phyloP scores from a whole-genome alignment of 768 basidiomycete genomes.

The Cyclocybe cylindracea region DNA sequence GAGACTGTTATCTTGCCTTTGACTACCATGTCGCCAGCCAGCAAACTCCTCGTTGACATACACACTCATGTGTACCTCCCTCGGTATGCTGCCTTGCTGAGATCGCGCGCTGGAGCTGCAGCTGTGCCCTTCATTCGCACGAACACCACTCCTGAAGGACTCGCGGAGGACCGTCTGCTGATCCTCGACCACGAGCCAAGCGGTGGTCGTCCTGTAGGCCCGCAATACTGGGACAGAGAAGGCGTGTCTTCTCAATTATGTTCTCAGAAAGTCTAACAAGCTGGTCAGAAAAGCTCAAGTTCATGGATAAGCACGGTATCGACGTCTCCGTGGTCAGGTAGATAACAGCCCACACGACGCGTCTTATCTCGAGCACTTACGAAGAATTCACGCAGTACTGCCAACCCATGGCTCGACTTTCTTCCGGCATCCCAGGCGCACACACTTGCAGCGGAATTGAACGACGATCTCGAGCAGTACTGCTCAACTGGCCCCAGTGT shows the following conservation, averaged over 20 bases:
- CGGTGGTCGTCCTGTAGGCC: constrained; percentile 77
- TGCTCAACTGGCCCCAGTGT: constrained; percentile 65
- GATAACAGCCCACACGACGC: neutral
- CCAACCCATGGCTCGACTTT: constrained; percentile 94
- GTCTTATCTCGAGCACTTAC: constrained; percentile 1
- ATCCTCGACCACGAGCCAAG: constrained; percentile 82
- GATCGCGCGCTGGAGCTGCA: constrained; percentile 44
- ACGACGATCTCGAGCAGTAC: constrained; percentile 76
- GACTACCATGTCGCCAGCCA: constrained; percentile 20
- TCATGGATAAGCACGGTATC: constrained; percentile 85
- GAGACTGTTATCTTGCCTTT: neutral
- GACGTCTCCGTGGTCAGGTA: constrained; percentile 80
- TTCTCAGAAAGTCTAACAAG: neutral
- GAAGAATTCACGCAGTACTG: constrained; percentile 50
- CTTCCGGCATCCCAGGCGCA: constrained; percentile 68
- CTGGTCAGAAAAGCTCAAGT: constrained; percentile 60
- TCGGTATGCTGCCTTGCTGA: constrained; percentile 70
- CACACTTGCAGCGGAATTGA: constrained; percentile 67
- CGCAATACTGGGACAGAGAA: constrained; percentile 78
- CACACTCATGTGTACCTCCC: constrained; percentile 89
- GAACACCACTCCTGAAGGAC: constrained; percentile 42
- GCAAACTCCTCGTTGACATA: constrained; percentile 66
- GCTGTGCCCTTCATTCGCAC: constrained; percentile 68
- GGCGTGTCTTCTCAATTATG: constrained; percentile 13
- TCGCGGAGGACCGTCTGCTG: constrained; percentile 65